Base-by-base conservation (phyloP, 78 protist species). In the Protostelium mycophagum region DNA sequence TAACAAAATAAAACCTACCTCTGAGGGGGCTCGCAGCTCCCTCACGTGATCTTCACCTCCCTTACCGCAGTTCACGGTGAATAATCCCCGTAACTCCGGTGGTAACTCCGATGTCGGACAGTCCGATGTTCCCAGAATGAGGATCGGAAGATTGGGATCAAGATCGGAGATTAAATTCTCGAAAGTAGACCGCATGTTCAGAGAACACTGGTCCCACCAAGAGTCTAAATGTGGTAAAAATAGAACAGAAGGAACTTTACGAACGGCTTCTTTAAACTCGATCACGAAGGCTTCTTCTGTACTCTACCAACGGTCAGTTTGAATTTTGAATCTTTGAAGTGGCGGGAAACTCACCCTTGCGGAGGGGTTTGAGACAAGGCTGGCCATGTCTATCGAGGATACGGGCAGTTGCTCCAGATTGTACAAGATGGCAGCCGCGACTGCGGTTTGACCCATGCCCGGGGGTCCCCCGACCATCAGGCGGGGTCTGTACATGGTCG, bases 261-360 rank as follows among this genome's bases (percentile, higher is more conserved):
- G 88, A 28, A 88, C 86, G 0, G 95, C 91, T n/a, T 92, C 95
- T 28, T 88, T 28, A 37, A 92, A 83, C 1, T 63, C 85, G 83
- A 90, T 63, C 83, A 88, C 39, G 39, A 91, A 92, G 39, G 92
- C 87, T 38, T 92, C 95, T n/a, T n/a, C n/a, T n/a, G n/a, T n/a
- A n/a, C 35, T 90, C 95, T 73, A 90, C 85, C 28, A 89, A 85
- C 51, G 88, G 37, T 35, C 5, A 5, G 37, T 85, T 16, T 5
- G 16, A 85, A 37, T 35, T 5, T 23, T 25, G 37, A 16, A 16
- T 85, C n/a, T 23, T 35, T 5, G 63, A 85, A 16, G 37, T 85
- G 16, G 86, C 86, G 37, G 63, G 16, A 85, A 36, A 85, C 86
- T 35, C 86, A 85, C 86, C 86, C 86, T 92, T 31, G 92, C 35